phyloP scores from a whole-genome alignment of 164 flowering plant species.

The Cinnamomum chago region DNA sequence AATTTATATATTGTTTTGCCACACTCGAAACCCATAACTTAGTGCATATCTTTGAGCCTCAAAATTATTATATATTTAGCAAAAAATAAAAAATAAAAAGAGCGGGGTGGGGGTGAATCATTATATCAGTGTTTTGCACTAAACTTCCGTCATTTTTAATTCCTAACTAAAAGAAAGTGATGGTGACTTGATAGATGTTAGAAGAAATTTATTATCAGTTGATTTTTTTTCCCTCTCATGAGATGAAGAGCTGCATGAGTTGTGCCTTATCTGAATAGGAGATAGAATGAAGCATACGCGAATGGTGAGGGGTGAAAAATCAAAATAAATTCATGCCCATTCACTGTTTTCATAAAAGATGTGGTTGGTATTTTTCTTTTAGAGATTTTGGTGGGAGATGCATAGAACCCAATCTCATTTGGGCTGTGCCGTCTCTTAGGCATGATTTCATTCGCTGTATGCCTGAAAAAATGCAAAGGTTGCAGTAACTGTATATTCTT shows the following conservation, averaged over 20 bases:
- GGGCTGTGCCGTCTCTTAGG: not conserved
- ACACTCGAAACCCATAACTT: not conserved
- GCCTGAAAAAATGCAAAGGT: not conserved
- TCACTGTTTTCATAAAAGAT: not conserved
- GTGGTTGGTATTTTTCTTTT: too few species aligned
- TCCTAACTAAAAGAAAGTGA: not conserved
- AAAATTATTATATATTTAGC: too few species aligned
- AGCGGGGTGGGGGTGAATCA: not conserved
- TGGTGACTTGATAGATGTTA: not conserved
- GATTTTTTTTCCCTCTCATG: not conserved
- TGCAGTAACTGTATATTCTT: not conserved
- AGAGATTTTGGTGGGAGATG: too few species aligned
- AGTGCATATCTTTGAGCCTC: not conserved
- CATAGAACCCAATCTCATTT: not conserved
- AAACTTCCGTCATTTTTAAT: not conserved
- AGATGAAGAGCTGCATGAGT: not conserved
- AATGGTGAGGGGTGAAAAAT: not conserved
- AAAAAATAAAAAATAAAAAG: too few species aligned
- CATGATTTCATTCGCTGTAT: not conserved
- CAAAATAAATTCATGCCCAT: too few species aligned
- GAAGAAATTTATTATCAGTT: not conserved
- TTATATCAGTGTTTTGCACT: not conserved
- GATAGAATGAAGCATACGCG: not conserved
- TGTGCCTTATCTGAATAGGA: too few species aligned
- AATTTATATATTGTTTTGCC: conserved; percentile 4